Evolutionary conservation across 345 rosid genomes (phyloP).

Genomic region (Citrus unshiu): DNA sequence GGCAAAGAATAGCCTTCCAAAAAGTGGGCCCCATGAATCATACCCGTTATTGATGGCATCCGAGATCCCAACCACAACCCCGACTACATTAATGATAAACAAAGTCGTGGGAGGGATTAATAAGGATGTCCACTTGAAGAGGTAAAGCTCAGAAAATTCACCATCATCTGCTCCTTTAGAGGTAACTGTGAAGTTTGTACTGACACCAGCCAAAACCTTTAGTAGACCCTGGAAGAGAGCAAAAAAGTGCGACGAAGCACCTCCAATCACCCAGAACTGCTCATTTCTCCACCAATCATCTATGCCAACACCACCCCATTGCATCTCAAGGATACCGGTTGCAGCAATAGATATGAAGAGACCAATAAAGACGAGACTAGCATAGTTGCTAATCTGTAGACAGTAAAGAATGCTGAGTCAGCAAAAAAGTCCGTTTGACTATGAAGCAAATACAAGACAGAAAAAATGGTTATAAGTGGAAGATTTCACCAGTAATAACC

Average conservation of each 20-base stretch:
- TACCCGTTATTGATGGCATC: conserved; percentile 97
- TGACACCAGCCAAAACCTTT: conserved; percentile 93
- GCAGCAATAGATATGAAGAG: conserved; percentile 94
- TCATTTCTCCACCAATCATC: conserved; percentile 99
- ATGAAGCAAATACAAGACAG: neutral
- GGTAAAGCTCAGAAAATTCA: conserved; percentile 84
- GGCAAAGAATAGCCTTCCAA: conserved; percentile 90
- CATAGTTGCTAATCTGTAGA: conserved; percentile 90
- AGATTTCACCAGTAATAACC: neutral
- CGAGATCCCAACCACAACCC: conserved; percentile 88
- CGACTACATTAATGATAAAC: conserved; percentile 77
- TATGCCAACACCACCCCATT: conserved; percentile 95
- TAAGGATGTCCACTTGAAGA: conserved; percentile 96
- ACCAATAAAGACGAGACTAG: conserved; percentile 78
- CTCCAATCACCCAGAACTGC: conserved; percentile 99
- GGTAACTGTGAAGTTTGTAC: conserved; percentile 91
- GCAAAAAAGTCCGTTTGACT: neutral
- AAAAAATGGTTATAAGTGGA: neutral
- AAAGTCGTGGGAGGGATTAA: conserved; percentile 87
- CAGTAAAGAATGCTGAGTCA: neutral
- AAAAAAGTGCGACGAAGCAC: conserved; percentile 88
- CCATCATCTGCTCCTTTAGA: conserved; percentile 97
- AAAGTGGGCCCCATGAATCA: conserved; percentile 97
- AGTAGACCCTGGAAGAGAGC: conserved; percentile 95
- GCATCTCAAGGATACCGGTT: conserved; percentile 95